Conservation (phyloP, 257 asterid species). For the Catharanthus roseus region DNA sequence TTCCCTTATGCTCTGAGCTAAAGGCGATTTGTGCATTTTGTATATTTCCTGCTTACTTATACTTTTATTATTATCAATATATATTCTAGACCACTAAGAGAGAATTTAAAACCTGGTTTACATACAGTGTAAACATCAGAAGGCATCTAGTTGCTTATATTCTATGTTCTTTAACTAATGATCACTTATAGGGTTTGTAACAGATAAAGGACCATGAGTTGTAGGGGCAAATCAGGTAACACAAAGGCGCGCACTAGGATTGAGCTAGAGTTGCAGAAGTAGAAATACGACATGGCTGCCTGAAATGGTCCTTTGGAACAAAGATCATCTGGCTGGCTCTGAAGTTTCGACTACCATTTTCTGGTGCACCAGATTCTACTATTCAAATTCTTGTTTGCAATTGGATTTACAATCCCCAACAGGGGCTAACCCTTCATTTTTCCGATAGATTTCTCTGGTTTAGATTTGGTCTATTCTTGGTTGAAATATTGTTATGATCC, state of each 20-base stretch:
- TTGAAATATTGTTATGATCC: neutral
- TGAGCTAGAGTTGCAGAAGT: neutral
- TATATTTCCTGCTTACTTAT: neutral
- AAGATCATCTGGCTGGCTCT: neutral
- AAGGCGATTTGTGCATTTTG: neutral
- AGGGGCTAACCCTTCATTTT: neutral
- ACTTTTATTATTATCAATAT: neutral
- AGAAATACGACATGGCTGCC: neutral
- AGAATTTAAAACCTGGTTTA: neutral
- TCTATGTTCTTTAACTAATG: neutral
- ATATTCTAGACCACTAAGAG: neutral
- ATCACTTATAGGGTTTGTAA: neutral
- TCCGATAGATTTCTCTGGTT: neutral
- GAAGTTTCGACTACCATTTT: neutral
- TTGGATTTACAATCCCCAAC: too few relatives aligned
- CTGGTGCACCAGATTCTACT: neutral
- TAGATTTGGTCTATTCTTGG: neutral
- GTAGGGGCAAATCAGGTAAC: neutral
- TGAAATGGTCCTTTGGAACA: neutral
- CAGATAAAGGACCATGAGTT: neutral
- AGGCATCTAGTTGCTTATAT: neutral
- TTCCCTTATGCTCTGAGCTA: neutral
- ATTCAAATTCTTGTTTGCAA: too few relatives aligned
- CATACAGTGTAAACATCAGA: neutral
- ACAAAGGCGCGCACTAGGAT: neutral